phyloP scores from a whole-genome alignment of 768 basidiomycete genomes.

The Tricholoma flavovirens region DNA sequence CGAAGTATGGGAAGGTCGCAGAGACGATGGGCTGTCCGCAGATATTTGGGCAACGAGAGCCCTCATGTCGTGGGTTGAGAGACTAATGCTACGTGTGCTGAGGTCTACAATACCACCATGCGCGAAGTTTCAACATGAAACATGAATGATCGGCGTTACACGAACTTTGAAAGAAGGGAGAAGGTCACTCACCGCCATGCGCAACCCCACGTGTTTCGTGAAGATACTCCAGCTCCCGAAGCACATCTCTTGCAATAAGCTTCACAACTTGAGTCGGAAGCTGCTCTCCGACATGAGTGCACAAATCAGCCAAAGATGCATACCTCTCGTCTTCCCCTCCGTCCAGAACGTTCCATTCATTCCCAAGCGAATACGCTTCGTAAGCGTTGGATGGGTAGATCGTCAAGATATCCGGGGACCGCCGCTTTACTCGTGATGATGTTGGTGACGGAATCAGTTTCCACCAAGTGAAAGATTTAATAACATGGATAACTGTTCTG shows the following conservation, averaged over 20 bases:
- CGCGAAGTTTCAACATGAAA: neutral
- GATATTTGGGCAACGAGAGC: constrained; percentile 13
- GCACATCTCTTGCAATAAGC: constrained; percentile 22
- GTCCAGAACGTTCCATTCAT: neutral
- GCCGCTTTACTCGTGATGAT: neutral
- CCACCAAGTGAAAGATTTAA: neutral
- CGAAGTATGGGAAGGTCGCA: neutral
- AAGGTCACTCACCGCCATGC: constrained; percentile 14
- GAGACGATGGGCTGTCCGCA: constrained; percentile 5
- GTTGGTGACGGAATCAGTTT: neutral
- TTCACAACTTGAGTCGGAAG: constrained; percentile 22
- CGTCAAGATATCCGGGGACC: neutral
- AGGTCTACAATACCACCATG: constrained; percentile 12
- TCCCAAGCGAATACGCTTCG: neutral
- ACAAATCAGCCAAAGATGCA: constrained; percentile 18
- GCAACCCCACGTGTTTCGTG: constrained; percentile 11
- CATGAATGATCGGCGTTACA: neutral
- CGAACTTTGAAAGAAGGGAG: neutral
- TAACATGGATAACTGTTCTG: neutral
- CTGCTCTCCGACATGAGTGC: constrained; percentile 16
- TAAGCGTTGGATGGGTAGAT: neutral
- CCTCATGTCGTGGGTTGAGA: constrained; percentile 13
- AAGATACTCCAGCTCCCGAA: constrained; percentile 15
- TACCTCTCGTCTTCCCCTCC: constrained; percentile 8
- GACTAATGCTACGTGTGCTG: constrained; percentile 13